Evolutionary conservation across 768 basidiomycete genomes (phyloP), one percentile per base, ranked within the genome.

Genomic region (Suillus luteus): DNA sequence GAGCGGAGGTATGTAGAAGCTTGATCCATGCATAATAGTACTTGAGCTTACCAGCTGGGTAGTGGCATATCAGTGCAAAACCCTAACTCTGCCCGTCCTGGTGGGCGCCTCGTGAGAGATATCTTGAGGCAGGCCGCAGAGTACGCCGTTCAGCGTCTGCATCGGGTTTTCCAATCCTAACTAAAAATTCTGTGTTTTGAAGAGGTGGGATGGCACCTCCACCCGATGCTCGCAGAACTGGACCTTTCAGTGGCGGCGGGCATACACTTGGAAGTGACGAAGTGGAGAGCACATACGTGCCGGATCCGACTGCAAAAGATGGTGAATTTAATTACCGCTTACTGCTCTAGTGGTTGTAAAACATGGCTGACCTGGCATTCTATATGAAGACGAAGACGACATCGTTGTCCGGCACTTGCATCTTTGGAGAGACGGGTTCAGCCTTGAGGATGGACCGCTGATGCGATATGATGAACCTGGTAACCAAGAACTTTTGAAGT

Each of bases 391-490:
- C 7, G 81, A 82, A 64, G 83, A 83, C 63, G 84, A 87, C 59
- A 81, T 84, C 3, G 89, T 82, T 0, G 84, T 88, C 55, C 87
- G 96, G 10, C 83, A 85, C 62, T 79, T 99, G 49, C 95, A 90
- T 0, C 92, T 99, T 78, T 99, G 96, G 96, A 83, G 88, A 46
- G 85, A 98, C 64, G 97, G 97, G 0, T 98, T 97, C 76, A 88
- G 88, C 55, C 85, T 99, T 52, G 93, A 97, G 70, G 93, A 95
- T 66, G 93, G 95, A 6, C 88, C 89, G 37, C 79, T 99, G 61
- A 84, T 92, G 84, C 80, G 83, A 24, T 97, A 97, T 72, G 90
- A 92, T 62, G 87, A 95, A 65, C 92, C 93, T 0, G 80, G 79
- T 19, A 87, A 95, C 66, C 80, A 85, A 48, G 82, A 83, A 60